phyloP scores from a whole-genome alignment of 2,329 filamentous ascomycete species.

The Beauveria scarabaeidicola region DNA sequence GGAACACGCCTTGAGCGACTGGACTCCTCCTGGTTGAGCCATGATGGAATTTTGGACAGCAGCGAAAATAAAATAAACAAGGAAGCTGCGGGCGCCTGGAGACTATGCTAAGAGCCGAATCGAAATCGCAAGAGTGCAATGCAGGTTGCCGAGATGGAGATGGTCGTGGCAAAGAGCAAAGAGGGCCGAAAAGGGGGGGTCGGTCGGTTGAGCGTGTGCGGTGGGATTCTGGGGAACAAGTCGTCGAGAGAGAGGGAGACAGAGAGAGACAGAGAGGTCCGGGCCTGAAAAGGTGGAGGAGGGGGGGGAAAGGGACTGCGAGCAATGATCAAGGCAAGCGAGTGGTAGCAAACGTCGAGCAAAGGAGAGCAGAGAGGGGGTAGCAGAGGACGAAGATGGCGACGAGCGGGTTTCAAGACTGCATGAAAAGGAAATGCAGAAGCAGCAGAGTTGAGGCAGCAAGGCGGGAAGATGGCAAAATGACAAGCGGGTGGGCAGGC shows the following conservation, averaged over 20 bases:
- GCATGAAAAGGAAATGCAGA: slow-evolving; percentile 3
- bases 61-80: neutral
- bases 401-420: slow-evolving; percentile 7
- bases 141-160: neutral
- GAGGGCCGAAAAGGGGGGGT: slow-evolving; percentile 5
- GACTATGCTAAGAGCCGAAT: neutral
- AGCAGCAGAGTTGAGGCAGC: slow-evolving; percentile 2
- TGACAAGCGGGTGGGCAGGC: neutral
- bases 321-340: neutral
- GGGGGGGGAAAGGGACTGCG: neutral
- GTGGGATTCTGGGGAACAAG: neutral
- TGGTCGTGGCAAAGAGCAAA: neutral
- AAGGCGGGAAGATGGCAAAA: neutral
- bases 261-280: neutral
- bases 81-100: neutral
- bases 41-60: slow-evolving; percentile 39
- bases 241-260: neutral
- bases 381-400: neutral
- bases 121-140: neutral
- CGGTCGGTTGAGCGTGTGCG: neutral
- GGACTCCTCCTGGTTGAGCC: slow-evolving; percentile 74
- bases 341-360: neutral
- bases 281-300: neutral
- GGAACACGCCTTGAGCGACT: slow-evolving; percentile 74
- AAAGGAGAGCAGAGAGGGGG: neutral